These are phyloP conservation scores for Carex sylvatica DNA, from an alignment of 202 grass and related monocot genomes.

Conservation along the genomic window DNA sequence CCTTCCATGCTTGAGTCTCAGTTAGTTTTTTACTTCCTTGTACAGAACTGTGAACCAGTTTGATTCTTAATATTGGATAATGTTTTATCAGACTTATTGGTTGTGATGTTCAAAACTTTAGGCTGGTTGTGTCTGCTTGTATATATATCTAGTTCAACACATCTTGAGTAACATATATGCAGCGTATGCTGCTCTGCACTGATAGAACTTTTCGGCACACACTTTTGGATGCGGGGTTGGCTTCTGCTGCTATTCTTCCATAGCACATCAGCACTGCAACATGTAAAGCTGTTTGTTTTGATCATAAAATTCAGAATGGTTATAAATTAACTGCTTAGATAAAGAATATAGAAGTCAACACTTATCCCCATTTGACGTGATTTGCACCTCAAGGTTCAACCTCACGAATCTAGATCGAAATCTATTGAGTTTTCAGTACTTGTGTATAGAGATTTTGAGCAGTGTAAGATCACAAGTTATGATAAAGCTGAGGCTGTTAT, in stretches of 20 bases:
- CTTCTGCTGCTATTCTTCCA: neutral
- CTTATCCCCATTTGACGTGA: no score
- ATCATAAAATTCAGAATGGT: neutral
- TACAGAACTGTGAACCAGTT: neutral
- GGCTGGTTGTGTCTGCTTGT: neutral
- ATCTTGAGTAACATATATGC: neutral
- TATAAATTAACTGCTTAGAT: neutral
- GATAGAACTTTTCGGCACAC: neutral
- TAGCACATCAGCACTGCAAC: neutral
- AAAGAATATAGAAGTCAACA: neutral
- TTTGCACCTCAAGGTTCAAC: no score
- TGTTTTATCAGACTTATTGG: conserved; percentile 17
- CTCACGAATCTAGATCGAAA: no score
- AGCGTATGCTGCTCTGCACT: neutral
- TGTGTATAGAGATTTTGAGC: no score
- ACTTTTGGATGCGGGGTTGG: neutral
- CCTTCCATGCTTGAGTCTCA: neutral
- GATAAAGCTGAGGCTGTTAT: no score
- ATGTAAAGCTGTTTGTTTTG: neutral
- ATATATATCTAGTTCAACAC: neutral
- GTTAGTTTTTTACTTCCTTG: neutral
- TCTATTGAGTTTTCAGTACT: no score
- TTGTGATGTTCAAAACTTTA: neutral
- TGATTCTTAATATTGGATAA: conserved; percentile 14
- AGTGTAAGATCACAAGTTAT: no score